phyloP scores from a whole-genome alignment of 83 land plant genomes.

The Picea abies region DNA sequence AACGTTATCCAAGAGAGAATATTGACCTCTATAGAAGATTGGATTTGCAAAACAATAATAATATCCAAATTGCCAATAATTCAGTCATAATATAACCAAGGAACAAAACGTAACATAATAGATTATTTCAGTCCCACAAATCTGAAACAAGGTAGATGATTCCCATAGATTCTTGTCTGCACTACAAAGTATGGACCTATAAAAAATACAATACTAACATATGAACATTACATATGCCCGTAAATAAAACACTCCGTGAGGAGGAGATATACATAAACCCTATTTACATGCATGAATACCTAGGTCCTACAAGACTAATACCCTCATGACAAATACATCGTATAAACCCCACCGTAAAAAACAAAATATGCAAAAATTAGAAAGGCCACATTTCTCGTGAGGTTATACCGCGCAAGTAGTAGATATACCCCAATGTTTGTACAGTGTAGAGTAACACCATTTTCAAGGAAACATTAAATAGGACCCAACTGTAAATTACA shows the following conservation, averaged over 20 bases:
- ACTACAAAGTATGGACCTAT: neutral
- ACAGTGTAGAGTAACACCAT: neutral
- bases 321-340: neutral
- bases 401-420: too few species aligned
- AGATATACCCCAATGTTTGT: neutral
- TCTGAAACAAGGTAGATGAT: neutral
- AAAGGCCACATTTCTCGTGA: neutral
- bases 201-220: neutral
- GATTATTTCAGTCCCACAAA: too few species aligned
- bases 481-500: too few species aligned
- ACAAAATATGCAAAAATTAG: neutral
- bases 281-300: neutral
- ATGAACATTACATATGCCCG: neutral
- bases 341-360: neutral
- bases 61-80: neutral
- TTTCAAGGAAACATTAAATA: neutral
- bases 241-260: neutral
- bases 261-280: neutral
- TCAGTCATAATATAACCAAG: neutral
- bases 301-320: neutral
- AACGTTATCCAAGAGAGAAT: slow-evolving; percentile 54
- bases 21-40: neutral
- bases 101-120: neutral
- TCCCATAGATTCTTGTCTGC: neutral
- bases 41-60: neutral